These are phyloP conservation scores for Trifolium dubium DNA, from an alignment of 306 rosid genomes.

Conservation along the genomic window DNA sequence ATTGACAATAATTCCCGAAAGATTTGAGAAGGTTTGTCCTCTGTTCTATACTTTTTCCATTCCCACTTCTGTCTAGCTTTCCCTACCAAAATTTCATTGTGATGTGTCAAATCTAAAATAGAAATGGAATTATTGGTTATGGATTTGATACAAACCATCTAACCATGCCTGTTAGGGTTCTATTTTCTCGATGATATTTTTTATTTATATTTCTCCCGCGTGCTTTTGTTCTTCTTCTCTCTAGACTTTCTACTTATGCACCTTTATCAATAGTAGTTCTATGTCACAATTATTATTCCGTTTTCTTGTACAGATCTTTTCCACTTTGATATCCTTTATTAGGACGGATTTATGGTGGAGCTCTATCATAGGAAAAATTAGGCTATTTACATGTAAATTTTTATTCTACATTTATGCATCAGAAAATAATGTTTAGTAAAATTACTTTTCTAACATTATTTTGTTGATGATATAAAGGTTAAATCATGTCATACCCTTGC, in stretches of 20 bases:
- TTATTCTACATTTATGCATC: neutral
- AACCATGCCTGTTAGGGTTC: neutral
- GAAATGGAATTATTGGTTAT: neutral
- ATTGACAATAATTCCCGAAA: constrained; percentile 82
- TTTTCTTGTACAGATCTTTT: neutral
- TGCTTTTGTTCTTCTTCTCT: neutral
- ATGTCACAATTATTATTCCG: neutral
- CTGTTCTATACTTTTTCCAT: neutral
- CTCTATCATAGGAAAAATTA: neutral
- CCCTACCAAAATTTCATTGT: constrained; percentile 2
- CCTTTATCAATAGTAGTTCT: neutral
- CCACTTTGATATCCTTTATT: neutral
- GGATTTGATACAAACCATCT: constrained; percentile 1
- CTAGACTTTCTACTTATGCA: neutral
- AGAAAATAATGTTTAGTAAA: constrained; percentile 5
- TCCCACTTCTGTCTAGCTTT: neutral
- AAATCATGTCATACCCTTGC: neutral
- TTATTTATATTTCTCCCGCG: neutral
- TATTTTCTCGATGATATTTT: neutral
- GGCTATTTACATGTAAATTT: constrained; percentile 3
- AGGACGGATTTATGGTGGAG: neutral
- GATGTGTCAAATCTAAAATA: neutral
- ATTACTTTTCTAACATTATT: neutral
- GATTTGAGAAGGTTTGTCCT: constrained; percentile 84
- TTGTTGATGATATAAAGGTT: neutral